Evolutionary conservation across 345 rosid genomes (phyloP), one percentile per base, ranked within the genome.

Genomic region (Geranium rotundifolium): DNA sequence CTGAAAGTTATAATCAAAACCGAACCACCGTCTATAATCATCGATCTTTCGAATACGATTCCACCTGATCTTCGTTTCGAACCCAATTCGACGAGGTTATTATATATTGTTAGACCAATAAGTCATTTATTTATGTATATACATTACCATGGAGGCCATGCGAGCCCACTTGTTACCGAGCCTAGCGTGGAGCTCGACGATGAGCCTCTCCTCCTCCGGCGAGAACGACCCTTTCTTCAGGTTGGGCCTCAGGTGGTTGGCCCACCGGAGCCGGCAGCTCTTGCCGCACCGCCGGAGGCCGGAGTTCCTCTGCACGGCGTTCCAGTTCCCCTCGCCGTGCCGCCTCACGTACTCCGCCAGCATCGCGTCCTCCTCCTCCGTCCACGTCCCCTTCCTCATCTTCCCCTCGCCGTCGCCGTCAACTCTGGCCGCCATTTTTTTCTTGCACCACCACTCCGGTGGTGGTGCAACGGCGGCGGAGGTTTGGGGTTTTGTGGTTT

Each of bases 151-250:
- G 59, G 95, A 70, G 59, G 97, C 95, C 93, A 90, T 88, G 65
- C 89, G 90, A 79, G 97, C 93, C 97, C 97, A 90, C 76, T 79
- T 90, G 79, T 90, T 90, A 19, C 95, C 95, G 13, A 80, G 70
- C 72, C 78, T 80, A 67, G 91, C 82, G 68, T 90, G 95, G 59
- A 85, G 97, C 20, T 85, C 79, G 69, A 88, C 75, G 80, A 90
- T 86, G 72, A 75, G 68, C 17, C 62, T 71, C 71, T 90, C 93
- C 66, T 90, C 95, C 13, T 84, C 85, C 9, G 84, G 81, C 30
- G 78, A 71, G 73, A 88, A 82, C 1, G 88, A 73, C 2, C 93
- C 90, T 64, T 86, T 90, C 75, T 83, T 88, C 1, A 90, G 87
- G 74, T 88, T 84, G 34, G 93, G 95, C 58, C 95, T 72, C 71